A percentile compares a stretch with the other conserved stretches of the same genome.
Evolutionary conservation across 306 rosid genomes (phyloP).

Genomic region (Acacia crassicarpa): DNA sequence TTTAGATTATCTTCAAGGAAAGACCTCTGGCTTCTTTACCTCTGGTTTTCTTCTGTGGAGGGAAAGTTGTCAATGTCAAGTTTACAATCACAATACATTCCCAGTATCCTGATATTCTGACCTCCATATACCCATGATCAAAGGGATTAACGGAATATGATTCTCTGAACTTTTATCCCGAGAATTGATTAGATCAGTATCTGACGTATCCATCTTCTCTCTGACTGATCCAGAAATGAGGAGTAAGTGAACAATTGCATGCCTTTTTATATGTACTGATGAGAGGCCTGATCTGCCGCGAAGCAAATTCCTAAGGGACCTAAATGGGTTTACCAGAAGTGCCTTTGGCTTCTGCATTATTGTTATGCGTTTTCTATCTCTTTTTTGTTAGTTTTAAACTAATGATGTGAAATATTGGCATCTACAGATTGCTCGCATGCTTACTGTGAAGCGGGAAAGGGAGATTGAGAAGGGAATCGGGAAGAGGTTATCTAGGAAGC

Average conservation of each 20-base stretch:
- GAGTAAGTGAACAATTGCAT: background rate
- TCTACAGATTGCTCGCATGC: slow-evolving; percentile 84
- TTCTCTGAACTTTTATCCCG: background rate
- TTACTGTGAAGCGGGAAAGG: slow-evolving; percentile 89
- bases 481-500: slow-evolving; percentile 88
- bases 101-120: background rate
- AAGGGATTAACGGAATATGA: background rate
- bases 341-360: slow-evolving; percentile 23
- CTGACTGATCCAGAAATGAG: background rate
- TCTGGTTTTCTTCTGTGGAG: background rate
- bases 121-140: background rate
- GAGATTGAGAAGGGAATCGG: slow-evolving; percentile 83
- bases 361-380: background rate
- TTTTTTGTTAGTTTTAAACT: slow-evolving; percentile 12
- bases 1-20: slow-evolving; percentile 8
- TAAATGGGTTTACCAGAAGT: slow-evolving; percentile 6
- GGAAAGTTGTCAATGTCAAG: background rate
- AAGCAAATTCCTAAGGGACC: slow-evolving; percentile 11
- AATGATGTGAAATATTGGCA: slow-evolving; percentile 21
- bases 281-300: background rate
- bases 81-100: background rate
- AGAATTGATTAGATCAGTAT: slow-evolving; percentile 27
- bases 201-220: background rate
- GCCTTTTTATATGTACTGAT: background rate
- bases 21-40: background rate